phyloP scores from a whole-genome alignment of 768 basidiomycete genomes.

The Russula emetica region DNA sequence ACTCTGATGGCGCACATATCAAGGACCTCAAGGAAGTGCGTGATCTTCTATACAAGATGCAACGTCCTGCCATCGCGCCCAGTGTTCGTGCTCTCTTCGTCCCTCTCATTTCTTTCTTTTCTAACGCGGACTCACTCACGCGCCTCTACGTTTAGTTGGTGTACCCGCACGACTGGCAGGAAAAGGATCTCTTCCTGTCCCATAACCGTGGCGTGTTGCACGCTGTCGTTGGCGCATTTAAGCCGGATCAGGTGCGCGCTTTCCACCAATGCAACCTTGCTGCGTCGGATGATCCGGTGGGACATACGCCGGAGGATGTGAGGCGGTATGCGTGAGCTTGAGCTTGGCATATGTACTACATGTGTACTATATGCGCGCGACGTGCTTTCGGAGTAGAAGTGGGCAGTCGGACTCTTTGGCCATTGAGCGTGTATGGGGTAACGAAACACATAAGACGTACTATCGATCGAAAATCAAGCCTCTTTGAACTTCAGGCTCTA shows the following conservation, averaged over 20 bases:
- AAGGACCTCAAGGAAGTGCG: slow-evolving; percentile 70
- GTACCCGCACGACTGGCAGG: slow-evolving; percentile 85
- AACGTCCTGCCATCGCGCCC: slow-evolving; percentile 87
- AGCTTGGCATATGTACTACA: background rate
- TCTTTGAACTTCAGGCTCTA: no score
- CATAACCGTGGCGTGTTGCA: slow-evolving; percentile 82
- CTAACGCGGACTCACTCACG: background rate
- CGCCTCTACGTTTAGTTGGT: slow-evolving; percentile 47
- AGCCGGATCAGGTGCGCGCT: slow-evolving; percentile 58
- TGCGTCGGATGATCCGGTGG: slow-evolving; percentile 63
- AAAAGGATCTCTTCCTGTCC: slow-evolving; percentile 76
- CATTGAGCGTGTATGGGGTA: no score
- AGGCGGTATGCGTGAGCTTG: slow-evolving; percentile 48
- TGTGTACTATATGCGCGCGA: background rate
- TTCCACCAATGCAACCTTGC: slow-evolving; percentile 89
- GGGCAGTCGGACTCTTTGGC: no score
- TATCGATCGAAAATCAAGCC: no score
- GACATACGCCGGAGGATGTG: slow-evolving; percentile 63
- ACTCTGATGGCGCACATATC: slow-evolving; percentile 77
- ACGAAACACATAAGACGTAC: no score
- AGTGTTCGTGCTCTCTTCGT: slow-evolving; percentile 40
- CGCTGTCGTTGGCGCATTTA: slow-evolving; percentile 73
- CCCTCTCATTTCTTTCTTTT: background rate
- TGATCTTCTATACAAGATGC: slow-evolving; percentile 76
- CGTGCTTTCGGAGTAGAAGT: background rate